Evolutionary conservation across 164 flowering plant species (phyloP), one percentile per base, ranked within the genome.

Genomic region (Cinnamomum micranthum): DNA sequence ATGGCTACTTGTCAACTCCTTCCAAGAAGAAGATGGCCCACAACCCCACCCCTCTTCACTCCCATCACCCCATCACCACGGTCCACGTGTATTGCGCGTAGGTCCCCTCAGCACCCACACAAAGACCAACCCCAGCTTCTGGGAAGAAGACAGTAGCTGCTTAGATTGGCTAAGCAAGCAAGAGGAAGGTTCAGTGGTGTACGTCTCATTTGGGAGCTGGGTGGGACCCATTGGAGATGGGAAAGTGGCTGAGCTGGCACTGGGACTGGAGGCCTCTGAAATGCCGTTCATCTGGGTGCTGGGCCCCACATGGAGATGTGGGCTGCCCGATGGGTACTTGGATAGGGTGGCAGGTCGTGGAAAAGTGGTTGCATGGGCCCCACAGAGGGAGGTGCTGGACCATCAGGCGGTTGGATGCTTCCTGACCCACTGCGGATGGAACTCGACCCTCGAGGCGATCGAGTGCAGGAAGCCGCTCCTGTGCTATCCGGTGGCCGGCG

Each of bases 381-480:
- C 98, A 0, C 98, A 94, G 72, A 70, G 80, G 78, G 86, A 86
- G 70, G 83, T 94, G 10, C 79, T 94, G 67, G 31, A 75, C 41
- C 92, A 88, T 69, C 41, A 60, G 50, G 86, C 90, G 0, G 88
- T 94, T 3, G 91, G 93, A 24, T 88, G 87, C 71, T 92, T 81
- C 72, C 81, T 91, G 0, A 87, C 93, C 0, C 98, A 94, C 51
- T 94, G 98, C 72, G 97, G 97, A 6, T 94, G 98, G 98, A 94
- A 94, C 65, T 94, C 98, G 0, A 92, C 90, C 0, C 72, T 88
- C 80, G 98, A 94, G 72, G 95, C 91, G 1, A 85, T 94, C 24
- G 82, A 86, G 17, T 81, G 86, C 52, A 81, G 68, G 77, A 86
- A 85, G 73, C 71, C 73, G 0, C 75, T 92, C 0, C 68, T 92